phyloP scores from a whole-genome alignment of 352 stramenopile genomes.

The Saprolegnia diclina region DNA sequence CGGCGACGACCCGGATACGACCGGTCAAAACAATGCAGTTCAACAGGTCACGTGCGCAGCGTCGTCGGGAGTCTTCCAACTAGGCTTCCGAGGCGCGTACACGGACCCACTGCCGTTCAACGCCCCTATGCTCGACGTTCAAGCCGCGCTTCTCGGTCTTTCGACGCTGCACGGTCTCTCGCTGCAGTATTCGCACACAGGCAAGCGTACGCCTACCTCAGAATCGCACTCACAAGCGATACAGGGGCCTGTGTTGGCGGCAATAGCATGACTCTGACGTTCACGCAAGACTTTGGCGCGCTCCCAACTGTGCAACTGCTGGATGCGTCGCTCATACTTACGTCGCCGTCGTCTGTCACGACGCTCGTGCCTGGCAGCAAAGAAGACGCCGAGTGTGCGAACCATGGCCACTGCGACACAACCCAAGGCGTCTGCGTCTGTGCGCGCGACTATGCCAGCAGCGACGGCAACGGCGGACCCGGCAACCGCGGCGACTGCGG shows the following conservation, averaged over 20 bases:
- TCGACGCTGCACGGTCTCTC: conserved; percentile 47
- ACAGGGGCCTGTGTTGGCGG: conserved; percentile 36
- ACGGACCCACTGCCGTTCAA: conserved; percentile 62
- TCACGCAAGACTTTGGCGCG: conserved; percentile 44
- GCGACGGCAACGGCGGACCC: conserved; percentile 49
- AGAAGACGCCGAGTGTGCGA: conserved; percentile 83
- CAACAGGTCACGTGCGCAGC: conserved; percentile 68
- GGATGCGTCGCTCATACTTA: conserved; percentile 31
- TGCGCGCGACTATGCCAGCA: conserved; percentile 44
- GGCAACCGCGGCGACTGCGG: conserved; percentile 65
- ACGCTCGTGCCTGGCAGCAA: conserved; percentile 74
- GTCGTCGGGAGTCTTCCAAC: conserved; percentile 47
- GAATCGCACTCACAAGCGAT: conserved; percentile 26
- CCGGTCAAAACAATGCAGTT: conserved; percentile 74
- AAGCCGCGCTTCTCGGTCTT: conserved; percentile 43
- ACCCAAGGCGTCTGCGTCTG: conserved; percentile 47
- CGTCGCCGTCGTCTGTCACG: conserved; percentile 32
- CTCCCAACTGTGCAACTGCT: conserved; percentile 43
- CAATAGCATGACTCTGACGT: conserved; percentile 56
- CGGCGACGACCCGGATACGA: conserved; percentile 81
- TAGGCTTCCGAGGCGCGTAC: conserved; percentile 47
- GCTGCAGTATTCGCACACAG: conserved; percentile 38
- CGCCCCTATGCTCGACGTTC: conserved; percentile 35
- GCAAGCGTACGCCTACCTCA: neutral
- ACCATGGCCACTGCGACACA: conserved; percentile 81